Base-by-base conservation (phyloP, 352 stramenopile genomes). In the Phytophthora multivora region DNA sequence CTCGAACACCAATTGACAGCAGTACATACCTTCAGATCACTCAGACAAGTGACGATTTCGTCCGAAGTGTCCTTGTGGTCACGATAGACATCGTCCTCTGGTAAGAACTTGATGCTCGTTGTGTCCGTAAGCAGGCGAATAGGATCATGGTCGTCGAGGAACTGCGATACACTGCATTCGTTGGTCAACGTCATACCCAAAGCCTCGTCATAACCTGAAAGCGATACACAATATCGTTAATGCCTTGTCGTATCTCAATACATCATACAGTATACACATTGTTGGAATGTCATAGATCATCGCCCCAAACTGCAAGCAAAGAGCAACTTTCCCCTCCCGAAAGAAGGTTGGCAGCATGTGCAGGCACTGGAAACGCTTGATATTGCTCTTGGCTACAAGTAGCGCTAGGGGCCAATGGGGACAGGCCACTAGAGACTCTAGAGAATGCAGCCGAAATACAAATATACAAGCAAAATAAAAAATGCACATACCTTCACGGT, bases 121-220 rank as follows among this genome's bases (percentile, higher is more conserved):
- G 90, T 93, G 48, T 98, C 90, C 3, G 92, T 98, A 11, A 99
- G 63, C 19, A 99, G 75, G 39, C 96, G 89, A 51, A 99, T 98
- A 5, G 98, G 97, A 59, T 99, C 96, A 21, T 92, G 87, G 0
- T 73, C 78, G 23, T 93, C 83, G 3, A 97, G 69, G 48, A 97
- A 97, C 45, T 97, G 88, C 6, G 80, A 82, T 1, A 97, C 89
- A 16, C 79, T 91, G 47, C 78, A 89, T 42, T 89, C 86, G 59
- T 94, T 92, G 1, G 80, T 94, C 31, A 98, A 68, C 6, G 77
- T 93, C 70, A 90, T 73, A 18, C 93, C 93, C 0, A 97, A 63
- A 0, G 80, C 56, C 2, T 97, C 90, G 48, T 99, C 97, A 64
- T 99, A 99, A 69, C 87, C 87, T 96, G 49, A 28, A 64, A 25